Percentiles rank a stretch among this genome's conserved stretches.
Evolutionary conservation across 2,329 filamentous ascomycete species (phyloP).

Genomic region (Exophiala phaeomuriformis): DNA sequence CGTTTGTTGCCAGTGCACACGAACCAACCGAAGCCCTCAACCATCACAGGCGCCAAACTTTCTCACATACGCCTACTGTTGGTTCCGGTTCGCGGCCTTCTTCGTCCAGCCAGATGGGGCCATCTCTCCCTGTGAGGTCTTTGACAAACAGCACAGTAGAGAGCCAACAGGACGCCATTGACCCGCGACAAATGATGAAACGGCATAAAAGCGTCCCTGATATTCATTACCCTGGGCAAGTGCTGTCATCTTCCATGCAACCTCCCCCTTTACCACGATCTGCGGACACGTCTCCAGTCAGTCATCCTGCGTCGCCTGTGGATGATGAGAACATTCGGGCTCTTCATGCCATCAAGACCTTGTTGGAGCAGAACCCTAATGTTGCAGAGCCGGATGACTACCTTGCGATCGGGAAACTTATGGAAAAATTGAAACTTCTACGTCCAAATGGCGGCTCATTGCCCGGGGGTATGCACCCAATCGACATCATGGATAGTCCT

Average conservation of each 20-base stretch:
- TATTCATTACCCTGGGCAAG: slow-evolving; percentile 40
- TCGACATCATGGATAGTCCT: slow-evolving; percentile 38
- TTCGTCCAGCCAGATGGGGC: slow-evolving; percentile 17
- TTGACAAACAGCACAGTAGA: slow-evolving; percentile 22
- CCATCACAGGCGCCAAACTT: slow-evolving; percentile 79
- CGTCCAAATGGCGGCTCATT: slow-evolving; percentile 37
- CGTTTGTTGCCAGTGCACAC: slow-evolving; percentile 27
- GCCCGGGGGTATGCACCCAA: slow-evolving; percentile 39
- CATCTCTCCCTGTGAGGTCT: slow-evolving; percentile 26
- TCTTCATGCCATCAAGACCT: slow-evolving; percentile 71
- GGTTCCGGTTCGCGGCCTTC: slow-evolving; percentile 42
- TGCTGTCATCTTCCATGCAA: slow-evolving; percentile 34
- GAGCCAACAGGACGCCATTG: slow-evolving; percentile 29
- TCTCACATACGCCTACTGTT: slow-evolving; percentile 53
- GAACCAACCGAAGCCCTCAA: slow-evolving; percentile 51
- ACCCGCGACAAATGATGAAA: slow-evolving; percentile 34
- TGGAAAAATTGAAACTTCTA: slow-evolving; percentile 73
- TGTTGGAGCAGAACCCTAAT: slow-evolving; percentile 67
- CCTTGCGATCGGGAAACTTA: slow-evolving; percentile 68
- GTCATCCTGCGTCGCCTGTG: slow-evolving; percentile 55
- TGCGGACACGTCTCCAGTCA: slow-evolving; percentile 43
- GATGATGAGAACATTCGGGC: slow-evolving; percentile 80
- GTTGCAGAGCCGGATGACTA: slow-evolving; percentile 73
- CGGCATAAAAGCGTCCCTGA: slow-evolving; percentile 41
- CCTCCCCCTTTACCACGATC: slow-evolving; percentile 36